phyloP scores from a whole-genome alignment of 257 asterid species.

The Salvia miltiorrhiza region DNA sequence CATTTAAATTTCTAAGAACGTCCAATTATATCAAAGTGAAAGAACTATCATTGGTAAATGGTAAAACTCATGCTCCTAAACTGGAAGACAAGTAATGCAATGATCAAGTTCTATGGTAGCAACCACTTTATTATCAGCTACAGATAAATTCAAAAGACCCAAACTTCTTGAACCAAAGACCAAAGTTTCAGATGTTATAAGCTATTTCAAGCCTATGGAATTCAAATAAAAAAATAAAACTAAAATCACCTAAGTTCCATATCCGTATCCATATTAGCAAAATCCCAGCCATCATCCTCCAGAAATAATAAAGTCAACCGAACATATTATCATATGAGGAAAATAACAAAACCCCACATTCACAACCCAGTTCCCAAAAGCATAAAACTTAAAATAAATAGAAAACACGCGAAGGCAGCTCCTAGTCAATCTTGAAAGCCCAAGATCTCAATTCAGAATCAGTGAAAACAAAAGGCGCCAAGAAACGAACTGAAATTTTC shows the following conservation, averaged over 20 bases:
- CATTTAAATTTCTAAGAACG: background rate
- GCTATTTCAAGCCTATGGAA: too few relatives aligned
- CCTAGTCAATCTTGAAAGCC: slow-evolving; percentile 14
- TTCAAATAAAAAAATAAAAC: background rate
- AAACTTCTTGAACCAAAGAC: background rate
- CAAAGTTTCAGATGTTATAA: background rate
- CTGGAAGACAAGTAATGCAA: background rate
- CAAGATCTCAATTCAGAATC: slow-evolving; percentile 17
- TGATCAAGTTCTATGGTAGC: background rate
- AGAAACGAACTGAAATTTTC: background rate
- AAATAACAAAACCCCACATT: background rate
- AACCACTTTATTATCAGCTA: background rate
- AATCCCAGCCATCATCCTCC: slow-evolving; percentile 11
- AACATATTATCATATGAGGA: background rate
- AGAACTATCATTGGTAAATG: background rate
- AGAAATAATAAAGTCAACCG: background rate
- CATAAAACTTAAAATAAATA: background rate
- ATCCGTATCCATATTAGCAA: slow-evolving; percentile 16
- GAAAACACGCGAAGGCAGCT: background rate
- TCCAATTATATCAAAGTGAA: background rate
- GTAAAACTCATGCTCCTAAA: background rate
- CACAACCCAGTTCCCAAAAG: background rate
- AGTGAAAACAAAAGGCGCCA: background rate
- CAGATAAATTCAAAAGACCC: background rate
- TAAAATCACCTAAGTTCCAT: background rate